phyloP scores from a whole-genome alignment of 768 basidiomycete species.

The Mycena rebaudengoi region DNA sequence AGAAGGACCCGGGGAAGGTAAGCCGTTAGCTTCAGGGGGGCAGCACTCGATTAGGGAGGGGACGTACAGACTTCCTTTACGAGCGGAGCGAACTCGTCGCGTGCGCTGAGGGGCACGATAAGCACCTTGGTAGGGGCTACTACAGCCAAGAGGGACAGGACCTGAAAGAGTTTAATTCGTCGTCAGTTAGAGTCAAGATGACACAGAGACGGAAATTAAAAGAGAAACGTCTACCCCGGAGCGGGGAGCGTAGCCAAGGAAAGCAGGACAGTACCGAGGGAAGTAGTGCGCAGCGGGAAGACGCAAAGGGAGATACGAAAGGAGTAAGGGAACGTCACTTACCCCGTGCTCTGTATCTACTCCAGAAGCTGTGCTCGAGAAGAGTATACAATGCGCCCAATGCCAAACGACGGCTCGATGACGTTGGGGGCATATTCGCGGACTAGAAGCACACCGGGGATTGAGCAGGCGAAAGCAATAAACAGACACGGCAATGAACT shows the following conservation, averaged over 20 bases:
- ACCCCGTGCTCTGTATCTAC: conserved; percentile 90
- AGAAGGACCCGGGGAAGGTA: conserved; percentile 10
- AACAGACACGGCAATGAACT: conserved; percentile 43
- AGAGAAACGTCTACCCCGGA: background rate
- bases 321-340: too few species aligned
- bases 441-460: conserved; percentile 60
- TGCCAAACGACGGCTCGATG: conserved; percentile 97
- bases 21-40: conserved; percentile 2
- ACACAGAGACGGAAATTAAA: conserved; percentile 13
- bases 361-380: conserved; percentile 97
- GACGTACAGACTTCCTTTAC: conserved; percentile 91
- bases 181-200: conserved; percentile 22
- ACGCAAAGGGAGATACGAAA: background rate
- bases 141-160: conserved; percentile 87
- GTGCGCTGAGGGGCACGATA: conserved; percentile 92
- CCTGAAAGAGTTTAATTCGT: conserved; percentile 51
- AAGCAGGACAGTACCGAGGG: background rate
- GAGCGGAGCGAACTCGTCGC: conserved; percentile 84
- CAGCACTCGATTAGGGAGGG: background rate
- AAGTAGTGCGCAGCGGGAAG: background rate
- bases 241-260: background rate
- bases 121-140: conserved; percentile 98
- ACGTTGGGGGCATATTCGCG: conserved; percentile 98
- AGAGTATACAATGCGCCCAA: conserved; percentile 96
- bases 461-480: background rate